Base-by-base conservation (phyloP, 2,329 filamentous ascomycete genomes). In the Ophiobolus disseminans region DNA sequence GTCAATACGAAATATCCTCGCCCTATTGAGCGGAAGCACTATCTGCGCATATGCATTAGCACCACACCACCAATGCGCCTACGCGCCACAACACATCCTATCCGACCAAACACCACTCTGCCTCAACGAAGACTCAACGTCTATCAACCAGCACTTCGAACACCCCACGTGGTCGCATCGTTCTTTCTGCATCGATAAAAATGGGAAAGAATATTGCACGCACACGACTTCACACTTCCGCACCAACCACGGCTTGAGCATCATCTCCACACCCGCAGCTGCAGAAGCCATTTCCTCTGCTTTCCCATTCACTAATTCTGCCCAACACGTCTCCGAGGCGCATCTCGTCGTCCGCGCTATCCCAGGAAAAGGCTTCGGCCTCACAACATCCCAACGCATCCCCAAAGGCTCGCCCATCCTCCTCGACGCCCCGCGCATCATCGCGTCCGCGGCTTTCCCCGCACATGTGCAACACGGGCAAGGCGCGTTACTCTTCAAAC, bases 281-380 rank as follows among this genome's bases (percentile, higher is more conserved):
- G 55, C 57, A 13, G 40, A 54, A 7, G 48, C 49, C 7, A 54
- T 58, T 23, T 45, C 51, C 6, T 28, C 44, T n/a, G 46, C 52
- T 21, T 58, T 59, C 14, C 19, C 39, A 17, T 32, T 45, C 17
- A 44, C 50, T 11, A 28, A 20, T 11, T 28, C 43, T 10, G 42
- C 34, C 6, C 34, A 31, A 3, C 23, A 28, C 14, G 10, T 38
- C 8, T 38, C 39, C 10, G 17, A 46, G 14, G 25, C 49, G 11
- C 23, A 37, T 9, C 50, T 58, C n/a, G 50, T 53, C 40, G 55
- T 66, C 7, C 50, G 41, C 14, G 36, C 48, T 9, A 50, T 66
- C 5, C 53, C 55, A 6, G 55, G 60, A 13, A 65, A 66, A 48
- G 63, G 63, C 14, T 63, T 60, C 52, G 61, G 61, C 9, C 40